Conservation (phyloP, 192 early-diverging fungal species). For the Podila verticillata region DNA sequence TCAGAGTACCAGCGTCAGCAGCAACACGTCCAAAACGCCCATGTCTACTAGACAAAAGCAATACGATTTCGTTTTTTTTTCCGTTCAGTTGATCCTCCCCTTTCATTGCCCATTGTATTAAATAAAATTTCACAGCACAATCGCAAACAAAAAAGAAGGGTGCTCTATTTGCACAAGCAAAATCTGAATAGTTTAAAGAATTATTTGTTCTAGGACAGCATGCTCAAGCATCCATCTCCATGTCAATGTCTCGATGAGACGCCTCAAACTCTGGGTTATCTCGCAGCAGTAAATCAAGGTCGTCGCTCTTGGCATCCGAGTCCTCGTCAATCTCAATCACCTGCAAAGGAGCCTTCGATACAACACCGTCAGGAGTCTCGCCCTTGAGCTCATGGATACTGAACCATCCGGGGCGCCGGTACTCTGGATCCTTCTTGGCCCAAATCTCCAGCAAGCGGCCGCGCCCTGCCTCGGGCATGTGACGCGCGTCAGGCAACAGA, state of each 20-base stretch:
- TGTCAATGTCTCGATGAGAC: neutral
- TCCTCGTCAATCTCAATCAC: neutral
- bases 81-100: too few relatives aligned
- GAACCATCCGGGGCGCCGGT: conserved; percentile 35
- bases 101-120: too few relatives aligned
- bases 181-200: neutral
- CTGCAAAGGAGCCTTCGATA: too few relatives aligned
- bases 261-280: neutral
- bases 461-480: conserved; percentile 44
- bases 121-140: too few relatives aligned
- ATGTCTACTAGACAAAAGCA: conserved; percentile 5
- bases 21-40: conserved; percentile 28
- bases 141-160: neutral
- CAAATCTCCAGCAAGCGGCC: conserved; percentile 63
- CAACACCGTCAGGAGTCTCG: neutral
- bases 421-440: conserved; percentile 33
- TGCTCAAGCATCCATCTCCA: neutral
- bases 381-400: conserved; percentile 37
- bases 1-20: conserved; percentile 43
- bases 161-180: neutral
- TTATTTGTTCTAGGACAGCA: neutral
- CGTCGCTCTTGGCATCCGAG: neutral
- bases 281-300: neutral
- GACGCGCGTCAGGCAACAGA: conserved; percentile 59
- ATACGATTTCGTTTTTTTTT: neutral